phyloP scores from a whole-genome alignment of 148 eudicot species.

The Drosera capensis region DNA sequence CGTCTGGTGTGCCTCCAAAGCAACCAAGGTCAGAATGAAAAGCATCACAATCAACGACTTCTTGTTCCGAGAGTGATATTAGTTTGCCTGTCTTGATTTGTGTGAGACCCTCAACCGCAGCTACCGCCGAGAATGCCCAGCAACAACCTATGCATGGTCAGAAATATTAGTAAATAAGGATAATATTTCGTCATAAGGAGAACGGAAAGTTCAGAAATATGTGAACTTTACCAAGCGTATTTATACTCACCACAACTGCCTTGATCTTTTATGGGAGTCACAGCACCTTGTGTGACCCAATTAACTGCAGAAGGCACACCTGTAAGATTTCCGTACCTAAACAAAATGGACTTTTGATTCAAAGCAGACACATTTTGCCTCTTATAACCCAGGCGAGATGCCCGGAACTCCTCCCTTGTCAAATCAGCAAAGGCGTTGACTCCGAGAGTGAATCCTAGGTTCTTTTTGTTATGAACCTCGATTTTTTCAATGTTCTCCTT shows the following conservation, averaged over 20 bases:
- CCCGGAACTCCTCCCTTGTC: constrained; percentile 41
- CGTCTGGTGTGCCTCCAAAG: constrained; percentile 12
- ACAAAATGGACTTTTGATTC: constrained; percentile 5
- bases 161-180: background rate
- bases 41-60: constrained; percentile 27
- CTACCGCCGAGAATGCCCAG: constrained; percentile 41
- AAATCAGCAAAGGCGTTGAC: constrained; percentile 49
- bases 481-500: constrained; percentile 34
- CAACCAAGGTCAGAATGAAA: constrained; percentile 13
- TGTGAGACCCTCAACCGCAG: constrained; percentile 26
- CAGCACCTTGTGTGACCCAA: constrained; percentile 46
- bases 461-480: constrained; percentile 21
- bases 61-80: constrained; percentile 28
- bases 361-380: background rate
- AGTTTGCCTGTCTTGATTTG: constrained; percentile 15
- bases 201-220: too few species aligned
- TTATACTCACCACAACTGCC: constrained; percentile 41
- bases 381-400: constrained; percentile 27
- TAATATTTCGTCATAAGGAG: background rate
- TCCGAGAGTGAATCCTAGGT: constrained; percentile 18
- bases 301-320: constrained; percentile 16
- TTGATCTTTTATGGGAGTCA: constrained; percentile 46
- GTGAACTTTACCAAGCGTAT: too few species aligned
- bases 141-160: constrained; percentile 22
- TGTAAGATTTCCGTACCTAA: constrained; percentile 29